Evolutionary conservation across 495 filamentous ascomycete genomes (phyloP).

Genomic region (Elaphomyces granulatus): DNA sequence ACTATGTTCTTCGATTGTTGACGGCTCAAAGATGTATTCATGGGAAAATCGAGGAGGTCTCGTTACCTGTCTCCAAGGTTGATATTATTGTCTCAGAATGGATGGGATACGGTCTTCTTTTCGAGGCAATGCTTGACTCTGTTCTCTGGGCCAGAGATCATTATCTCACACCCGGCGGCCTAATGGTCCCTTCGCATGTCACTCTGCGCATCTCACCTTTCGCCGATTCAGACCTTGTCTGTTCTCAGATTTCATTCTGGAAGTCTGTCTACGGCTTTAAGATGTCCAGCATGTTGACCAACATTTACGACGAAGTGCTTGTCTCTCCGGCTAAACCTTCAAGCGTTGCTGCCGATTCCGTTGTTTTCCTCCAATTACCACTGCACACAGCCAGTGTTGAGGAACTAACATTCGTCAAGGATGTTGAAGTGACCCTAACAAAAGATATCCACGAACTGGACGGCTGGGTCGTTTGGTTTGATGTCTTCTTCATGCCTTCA

Average conservation of each 20-base stretch:
- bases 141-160: constrained; percentile 78
- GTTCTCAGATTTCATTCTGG: constrained; percentile 54
- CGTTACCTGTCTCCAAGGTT: constrained; percentile 63
- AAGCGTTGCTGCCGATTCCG: constrained; percentile 31
- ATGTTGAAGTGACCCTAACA: constrained; percentile 39
- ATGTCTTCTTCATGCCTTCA: constrained; percentile 46
- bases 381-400: constrained; percentile 41
- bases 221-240: constrained; percentile 68
- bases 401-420: constrained; percentile 41
- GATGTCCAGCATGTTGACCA: constrained; percentile 40
- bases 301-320: constrained; percentile 45
- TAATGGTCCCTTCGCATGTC: constrained; percentile 86
- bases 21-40: constrained; percentile 40
- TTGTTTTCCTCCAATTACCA: constrained; percentile 39
- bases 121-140: constrained; percentile 91
- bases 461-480: constrained; percentile 50
- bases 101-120: constrained; percentile 94
- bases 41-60: constrained; percentile 87
- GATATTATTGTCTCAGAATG: constrained; percentile 95
- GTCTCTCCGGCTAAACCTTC: constrained; percentile 33
- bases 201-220: constrained; percentile 76
- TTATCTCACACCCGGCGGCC: constrained; percentile 59
- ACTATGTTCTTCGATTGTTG: constrained; percentile 5
- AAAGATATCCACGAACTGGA: constrained; percentile 42
- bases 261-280: constrained; percentile 46